Evolutionary conservation across 495 filamentous ascomycete genomes (phyloP).

Genomic region (Lophiostoma macrostomum): DNA sequence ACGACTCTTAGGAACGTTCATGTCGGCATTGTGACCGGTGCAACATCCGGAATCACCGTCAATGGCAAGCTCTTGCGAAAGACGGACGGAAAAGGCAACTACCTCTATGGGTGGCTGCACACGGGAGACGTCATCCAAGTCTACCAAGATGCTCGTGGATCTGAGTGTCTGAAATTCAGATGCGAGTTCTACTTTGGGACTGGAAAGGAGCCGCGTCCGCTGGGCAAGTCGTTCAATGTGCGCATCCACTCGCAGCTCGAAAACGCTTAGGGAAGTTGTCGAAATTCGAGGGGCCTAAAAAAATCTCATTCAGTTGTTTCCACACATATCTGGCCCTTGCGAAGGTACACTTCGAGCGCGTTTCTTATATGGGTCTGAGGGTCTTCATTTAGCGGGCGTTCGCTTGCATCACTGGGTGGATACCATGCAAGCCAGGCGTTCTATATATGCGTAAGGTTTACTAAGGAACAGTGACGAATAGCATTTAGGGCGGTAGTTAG

Average conservation of each 20-base stretch:
- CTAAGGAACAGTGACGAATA: too few relatives aligned
- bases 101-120: conserved; percentile 63
- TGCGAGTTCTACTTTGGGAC: conserved; percentile 44
- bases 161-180: conserved; percentile 48
- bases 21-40: conserved; percentile 70
- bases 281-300: too few relatives aligned
- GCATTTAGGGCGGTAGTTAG: too few relatives aligned
- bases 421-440: too few relatives aligned
- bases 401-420: too few relatives aligned
- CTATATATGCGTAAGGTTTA: too few relatives aligned
- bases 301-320: too few relatives aligned
- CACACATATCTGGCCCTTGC: too few relatives aligned
- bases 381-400: too few relatives aligned
- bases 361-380: too few relatives aligned
- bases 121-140: conserved; percentile 70
- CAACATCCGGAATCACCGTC: conserved; percentile 65
- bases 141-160: conserved; percentile 46
- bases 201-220: conserved; percentile 31
- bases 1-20: conserved; percentile 49
- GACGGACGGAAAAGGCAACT: conserved; percentile 44
- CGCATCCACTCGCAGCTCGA: neutral
- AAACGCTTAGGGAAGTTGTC: too few relatives aligned
- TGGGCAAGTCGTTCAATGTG: conserved; percentile 18
- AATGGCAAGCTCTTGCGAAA: conserved; percentile 60
- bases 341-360: too few relatives aligned